A percentile compares a stretch with the other conserved stretches of the same genome.
Evolutionary conservation across 768 basidiomycete species (phyloP).

Genomic region (Sporobolomyces phaffii): DNA sequence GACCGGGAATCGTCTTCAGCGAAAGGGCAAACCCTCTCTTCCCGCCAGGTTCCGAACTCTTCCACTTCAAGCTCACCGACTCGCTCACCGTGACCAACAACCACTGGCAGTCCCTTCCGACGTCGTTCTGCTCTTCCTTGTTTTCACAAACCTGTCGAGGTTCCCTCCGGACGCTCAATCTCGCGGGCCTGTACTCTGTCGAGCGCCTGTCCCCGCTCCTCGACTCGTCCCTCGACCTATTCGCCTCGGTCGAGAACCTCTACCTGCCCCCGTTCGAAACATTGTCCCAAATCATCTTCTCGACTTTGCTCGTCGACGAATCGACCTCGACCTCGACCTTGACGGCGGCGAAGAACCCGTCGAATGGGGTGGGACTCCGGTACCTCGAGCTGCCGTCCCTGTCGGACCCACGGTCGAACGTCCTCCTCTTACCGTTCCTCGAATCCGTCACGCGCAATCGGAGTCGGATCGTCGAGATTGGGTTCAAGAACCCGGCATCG

Average conservation of each 20-base stretch:
- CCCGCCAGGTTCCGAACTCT: neutral
- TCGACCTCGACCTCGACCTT: neutral
- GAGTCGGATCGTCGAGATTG: neutral
- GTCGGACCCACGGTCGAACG: neutral
- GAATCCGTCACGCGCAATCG: neutral
- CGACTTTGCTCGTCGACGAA: neutral
- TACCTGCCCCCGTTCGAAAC: conserved; percentile 18
- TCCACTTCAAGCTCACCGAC: conserved; percentile 3
- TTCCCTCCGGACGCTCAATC: neutral
- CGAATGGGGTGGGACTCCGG: no score
- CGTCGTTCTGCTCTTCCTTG: neutral
- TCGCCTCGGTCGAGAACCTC: neutral
- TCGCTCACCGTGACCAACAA: conserved; percentile 15
- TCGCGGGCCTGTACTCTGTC: neutral
- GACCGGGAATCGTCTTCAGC: neutral
- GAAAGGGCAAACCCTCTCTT: no score
- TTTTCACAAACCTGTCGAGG: neutral
- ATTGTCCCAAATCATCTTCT: neutral
- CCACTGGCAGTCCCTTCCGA: conserved; percentile 12
- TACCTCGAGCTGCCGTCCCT: conserved; percentile 23
- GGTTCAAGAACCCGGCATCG: neutral
- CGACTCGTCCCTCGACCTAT: neutral
- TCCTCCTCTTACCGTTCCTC: neutral
- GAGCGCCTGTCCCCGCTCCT: neutral
- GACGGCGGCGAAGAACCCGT: no score